Conservation (phyloP, 352 stramenopile species). For the Phytophthora parvispora region DNA sequence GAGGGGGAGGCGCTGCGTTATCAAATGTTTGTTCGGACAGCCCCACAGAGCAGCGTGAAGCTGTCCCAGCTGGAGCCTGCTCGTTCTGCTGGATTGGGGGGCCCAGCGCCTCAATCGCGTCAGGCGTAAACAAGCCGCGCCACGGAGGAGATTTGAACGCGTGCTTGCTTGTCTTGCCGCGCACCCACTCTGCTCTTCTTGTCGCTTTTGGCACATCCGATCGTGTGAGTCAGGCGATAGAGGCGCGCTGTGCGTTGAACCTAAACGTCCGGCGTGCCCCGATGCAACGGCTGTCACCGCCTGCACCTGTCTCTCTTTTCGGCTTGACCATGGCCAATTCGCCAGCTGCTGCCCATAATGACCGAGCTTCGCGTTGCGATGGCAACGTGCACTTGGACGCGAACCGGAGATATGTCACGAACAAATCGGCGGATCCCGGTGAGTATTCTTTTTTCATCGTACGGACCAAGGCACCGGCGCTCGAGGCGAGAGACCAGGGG, state of each 20-base stretch:
- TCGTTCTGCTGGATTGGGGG: conserved; percentile 19
- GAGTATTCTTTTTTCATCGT: conserved; percentile 25
- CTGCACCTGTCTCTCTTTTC: conserved; percentile 17
- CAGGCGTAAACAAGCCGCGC: conserved; percentile 42
- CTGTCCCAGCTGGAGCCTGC: conserved; percentile 32
- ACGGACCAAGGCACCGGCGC: conserved; percentile 1
- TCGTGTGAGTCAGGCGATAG: conserved; percentile 37
- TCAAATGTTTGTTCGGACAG: conserved; percentile 33
- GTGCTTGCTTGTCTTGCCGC: conserved; percentile 7
- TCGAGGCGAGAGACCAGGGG: conserved; percentile 15
- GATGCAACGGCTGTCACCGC: conserved; percentile 18
- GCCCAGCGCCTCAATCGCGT: conserved; percentile 28
- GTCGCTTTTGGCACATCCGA: conserved; percentile 7
- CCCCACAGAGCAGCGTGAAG: conserved; percentile 25
- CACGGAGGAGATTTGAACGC: conserved; percentile 36
- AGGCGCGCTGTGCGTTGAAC: conserved; percentile 24
- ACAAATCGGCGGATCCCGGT: conserved; percentile 33
- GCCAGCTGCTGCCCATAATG: conserved; percentile 27
- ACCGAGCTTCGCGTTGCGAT: neutral
- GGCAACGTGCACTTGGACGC: neutral
- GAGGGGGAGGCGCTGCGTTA: conserved; percentile 22
- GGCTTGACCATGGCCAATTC: conserved; percentile 10
- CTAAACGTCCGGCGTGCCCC: conserved; percentile 15
- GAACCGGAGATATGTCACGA: conserved; percentile 19
- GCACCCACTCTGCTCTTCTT: conserved; percentile 4